Percentiles rank a stretch among this genome's conserved stretches.
Conservation (phyloP, 768 basidiomycete genomes). For the Candolleomyces aberdarensis region DNA sequence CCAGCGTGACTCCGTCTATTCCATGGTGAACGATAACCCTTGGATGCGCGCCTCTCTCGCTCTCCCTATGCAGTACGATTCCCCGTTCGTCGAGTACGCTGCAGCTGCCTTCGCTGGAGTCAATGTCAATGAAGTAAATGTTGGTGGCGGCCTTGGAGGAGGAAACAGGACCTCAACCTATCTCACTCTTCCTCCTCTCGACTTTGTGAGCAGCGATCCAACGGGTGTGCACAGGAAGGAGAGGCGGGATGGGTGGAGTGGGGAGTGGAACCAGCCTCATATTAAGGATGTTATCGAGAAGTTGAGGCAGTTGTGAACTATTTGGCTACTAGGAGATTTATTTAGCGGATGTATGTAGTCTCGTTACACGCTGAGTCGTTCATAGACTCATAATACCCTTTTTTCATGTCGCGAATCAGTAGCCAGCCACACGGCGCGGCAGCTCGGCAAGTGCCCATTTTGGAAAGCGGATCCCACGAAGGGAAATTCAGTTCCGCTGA, state of each 20-base stretch:
- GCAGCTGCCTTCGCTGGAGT: background rate
- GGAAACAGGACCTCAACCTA: too few relatives aligned
- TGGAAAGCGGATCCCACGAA: too few relatives aligned
- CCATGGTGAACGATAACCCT: conserved; percentile 2
- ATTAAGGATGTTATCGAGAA: conserved; percentile 24
- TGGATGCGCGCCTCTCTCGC: conserved; percentile 9
- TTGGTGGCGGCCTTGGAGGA: background rate
- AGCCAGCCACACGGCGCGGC: too few relatives aligned
- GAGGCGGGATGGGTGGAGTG: conserved; percentile 23
- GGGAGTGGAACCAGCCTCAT: conserved; percentile 24
- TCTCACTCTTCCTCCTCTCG: too few relatives aligned
- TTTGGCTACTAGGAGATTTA: background rate
- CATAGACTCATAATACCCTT: too few relatives aligned
- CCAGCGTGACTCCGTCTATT: background rate
- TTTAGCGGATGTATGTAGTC: background rate
- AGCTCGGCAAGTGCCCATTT: too few relatives aligned
- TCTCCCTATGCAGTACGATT: background rate
- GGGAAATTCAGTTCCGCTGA: too few relatives aligned
- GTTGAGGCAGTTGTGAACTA: conserved; percentile 12
- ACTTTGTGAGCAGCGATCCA: background rate
- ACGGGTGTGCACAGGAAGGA: conserved; percentile 15
- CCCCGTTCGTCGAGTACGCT: conserved; percentile 6
- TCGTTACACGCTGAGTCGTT: too few relatives aligned
- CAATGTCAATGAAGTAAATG: background rate
- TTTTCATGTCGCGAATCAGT: too few relatives aligned